These are phyloP conservation scores for Phytophthora podocarpi DNA, from an alignment of 352 stramenopile genomes.

Conservation along the genomic window DNA sequence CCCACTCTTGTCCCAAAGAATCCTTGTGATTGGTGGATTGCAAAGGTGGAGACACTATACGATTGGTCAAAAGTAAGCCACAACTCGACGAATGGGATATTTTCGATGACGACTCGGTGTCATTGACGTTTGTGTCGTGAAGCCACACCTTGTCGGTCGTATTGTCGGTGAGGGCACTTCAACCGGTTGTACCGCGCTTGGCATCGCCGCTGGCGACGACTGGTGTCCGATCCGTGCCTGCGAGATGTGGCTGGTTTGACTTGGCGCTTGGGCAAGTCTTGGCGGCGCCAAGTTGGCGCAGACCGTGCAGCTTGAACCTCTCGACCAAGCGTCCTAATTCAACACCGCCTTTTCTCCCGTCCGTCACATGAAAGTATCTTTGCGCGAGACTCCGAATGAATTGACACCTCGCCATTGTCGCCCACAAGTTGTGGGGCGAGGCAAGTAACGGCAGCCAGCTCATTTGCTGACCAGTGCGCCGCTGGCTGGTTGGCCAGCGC, in stretches of 20 bases:
- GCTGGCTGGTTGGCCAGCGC: too few relatives aligned
- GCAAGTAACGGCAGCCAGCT: background rate
- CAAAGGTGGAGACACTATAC: background rate
- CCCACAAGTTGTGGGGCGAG: background rate
- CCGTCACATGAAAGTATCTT: conserved; percentile 36
- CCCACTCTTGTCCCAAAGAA: conserved; percentile 4
- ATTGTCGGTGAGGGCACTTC: conserved; percentile 15
- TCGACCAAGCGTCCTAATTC: conserved; percentile 7
- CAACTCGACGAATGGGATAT: background rate
- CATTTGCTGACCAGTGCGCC: too few relatives aligned
- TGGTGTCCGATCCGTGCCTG: background rate
- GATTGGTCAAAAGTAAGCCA: background rate
- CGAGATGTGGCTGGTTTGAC: conserved; percentile 1
- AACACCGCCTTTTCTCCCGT: conserved; percentile 15
- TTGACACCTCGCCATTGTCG: background rate
- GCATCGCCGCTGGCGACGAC: background rate
- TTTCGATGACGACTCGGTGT: conserved; percentile 6
- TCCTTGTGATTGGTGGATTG: conserved; percentile 13
- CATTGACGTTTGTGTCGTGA: conserved; percentile 4
- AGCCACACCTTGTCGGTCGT: conserved; percentile 7
- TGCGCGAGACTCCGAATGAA: background rate
- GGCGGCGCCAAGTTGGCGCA: background rate
- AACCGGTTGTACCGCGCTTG: conserved; percentile 4
- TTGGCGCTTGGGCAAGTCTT: too few relatives aligned
- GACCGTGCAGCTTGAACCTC: background rate